Evolutionary conservation across 1,139 yeast species (phyloP), one percentile per base, ranked within the genome.

Genomic region (Geotrichum restrictum): DNA sequence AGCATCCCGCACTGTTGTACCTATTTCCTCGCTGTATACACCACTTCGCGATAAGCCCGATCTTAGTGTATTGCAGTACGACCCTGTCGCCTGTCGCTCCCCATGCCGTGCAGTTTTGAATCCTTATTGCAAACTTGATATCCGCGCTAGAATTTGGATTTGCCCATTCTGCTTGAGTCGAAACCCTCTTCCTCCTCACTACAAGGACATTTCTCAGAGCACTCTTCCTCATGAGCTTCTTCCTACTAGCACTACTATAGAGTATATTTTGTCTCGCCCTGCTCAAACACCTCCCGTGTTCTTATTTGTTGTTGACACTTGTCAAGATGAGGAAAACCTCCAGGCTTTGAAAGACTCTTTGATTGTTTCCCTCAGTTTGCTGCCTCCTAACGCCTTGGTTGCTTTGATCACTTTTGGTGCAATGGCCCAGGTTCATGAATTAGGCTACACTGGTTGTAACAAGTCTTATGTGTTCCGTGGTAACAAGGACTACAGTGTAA

Each of bases 381-480:
- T 93, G 65, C 99, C 99, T 31, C 95, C 96, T 44, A 89, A 93
- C 65, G 94, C 97, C 1, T 77, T 91, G 57, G 84, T 93, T 56
- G 98, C 98, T 47, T 79, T 93, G 63, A 81, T 93, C 65, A 91
- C 98, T 39, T 93, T 79, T 69, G 98, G 98, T 53, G 91, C 96
- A 40, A 91, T 88, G 80, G 89, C 91, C 55, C 95, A 89, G 67
- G 88, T 94, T 52, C 95, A 93, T 69, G 98, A 94, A 71, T 75
- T 93, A 60, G 93, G 93, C 33, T 83, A 85, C 64, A 81, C 83
- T 55, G 77, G 81, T 36, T 82, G 94, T 67, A 82, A 81, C 65
- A 88, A 87, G 70, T 82, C 89, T 55, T 88, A 81, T 68, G 91
- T 93, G 32, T 94, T 93, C 73, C 82, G 96, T 64, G 98, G 98